Percentiles rank a stretch among this genome's conserved stretches.
These are phyloP conservation scores for Trematosphaeria pertusa DNA, from an alignment of 2,329 filamentous ascomycete species.

Conservation along the genomic window DNA sequence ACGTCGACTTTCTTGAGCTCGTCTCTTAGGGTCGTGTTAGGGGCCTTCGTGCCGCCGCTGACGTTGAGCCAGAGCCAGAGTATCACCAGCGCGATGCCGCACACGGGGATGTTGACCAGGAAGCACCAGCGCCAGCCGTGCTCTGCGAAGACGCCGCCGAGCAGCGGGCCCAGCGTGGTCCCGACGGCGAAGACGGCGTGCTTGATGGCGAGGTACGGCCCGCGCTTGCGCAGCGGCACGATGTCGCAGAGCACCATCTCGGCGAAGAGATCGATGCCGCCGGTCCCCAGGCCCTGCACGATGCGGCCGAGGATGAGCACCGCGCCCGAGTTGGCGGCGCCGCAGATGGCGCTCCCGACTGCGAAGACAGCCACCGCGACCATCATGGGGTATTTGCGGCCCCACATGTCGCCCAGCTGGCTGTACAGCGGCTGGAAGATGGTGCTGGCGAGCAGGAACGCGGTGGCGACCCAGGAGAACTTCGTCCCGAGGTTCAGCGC, in stretches of 20 bases:
- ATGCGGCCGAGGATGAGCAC: constrained; percentile 64
- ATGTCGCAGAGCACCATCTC: constrained; percentile 61
- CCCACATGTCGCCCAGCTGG: constrained; percentile 61
- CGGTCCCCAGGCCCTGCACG: constrained; percentile 61
- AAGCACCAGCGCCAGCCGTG: constrained; percentile 58
- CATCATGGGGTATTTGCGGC: constrained; percentile 52
- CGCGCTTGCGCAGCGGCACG: constrained; percentile 55
- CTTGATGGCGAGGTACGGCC: constrained; percentile 47
- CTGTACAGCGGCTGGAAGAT: constrained; percentile 60
- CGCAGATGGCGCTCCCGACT: constrained; percentile 61
- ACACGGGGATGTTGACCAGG: constrained; percentile 45
- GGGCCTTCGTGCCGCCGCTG: constrained; percentile 19
- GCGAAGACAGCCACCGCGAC: constrained; percentile 55
- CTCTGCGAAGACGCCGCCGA: constrained; percentile 43
- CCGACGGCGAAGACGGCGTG: constrained; percentile 34
- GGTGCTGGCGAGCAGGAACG: constrained; percentile 42
- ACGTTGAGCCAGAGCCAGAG: constrained; percentile 42
- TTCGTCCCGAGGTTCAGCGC: constrained; percentile 30
- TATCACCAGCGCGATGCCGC: constrained; percentile 31
- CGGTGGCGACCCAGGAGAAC: constrained; percentile 29
- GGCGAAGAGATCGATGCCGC: constrained; percentile 55
- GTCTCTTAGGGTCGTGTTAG: constrained; percentile 15
- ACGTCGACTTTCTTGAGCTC: constrained; percentile 49
- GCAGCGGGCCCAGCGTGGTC: constrained; percentile 36
- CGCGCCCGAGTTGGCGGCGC: constrained; percentile 51